A percentile compares a stretch with the other conserved stretches of the same genome.
Conservation (phyloP, 805 yeast species). For the Spencermartinsiella europaea region DNA sequence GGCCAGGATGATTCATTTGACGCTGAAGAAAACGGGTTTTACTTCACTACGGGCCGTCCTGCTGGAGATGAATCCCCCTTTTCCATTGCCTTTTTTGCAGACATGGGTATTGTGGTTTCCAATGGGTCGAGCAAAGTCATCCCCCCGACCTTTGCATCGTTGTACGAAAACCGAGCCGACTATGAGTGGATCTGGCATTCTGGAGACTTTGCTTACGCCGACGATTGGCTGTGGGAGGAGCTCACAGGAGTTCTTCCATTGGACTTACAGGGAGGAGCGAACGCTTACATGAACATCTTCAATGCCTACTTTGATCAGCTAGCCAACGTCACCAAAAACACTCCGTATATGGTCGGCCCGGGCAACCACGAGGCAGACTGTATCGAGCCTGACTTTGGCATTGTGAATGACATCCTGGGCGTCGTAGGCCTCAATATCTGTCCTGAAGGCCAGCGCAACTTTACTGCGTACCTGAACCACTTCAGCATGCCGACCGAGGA, state of each 20-base stretch:
- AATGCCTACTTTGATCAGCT: slow-evolving; percentile 16
- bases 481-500: slow-evolving; percentile 29
- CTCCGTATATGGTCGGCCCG: slow-evolving; percentile 23
- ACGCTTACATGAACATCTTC: slow-evolving; percentile 15
- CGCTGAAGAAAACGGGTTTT: slow-evolving; percentile 4
- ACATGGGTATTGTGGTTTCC: slow-evolving; percentile 11
- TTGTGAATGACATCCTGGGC: neutral
- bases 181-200: slow-evolving; percentile 26
- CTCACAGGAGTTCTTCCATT: neutral
- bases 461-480: slow-evolving; percentile 27
- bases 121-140: slow-evolving; percentile 8
- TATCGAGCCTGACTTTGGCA: slow-evolving; percentile 10
- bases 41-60: slow-evolving; percentile 19
- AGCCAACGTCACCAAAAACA: slow-evolving; percentile 9
- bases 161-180: slow-evolving; percentile 15
- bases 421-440: slow-evolving; percentile 11
- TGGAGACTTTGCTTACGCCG: slow-evolving; percentile 32
- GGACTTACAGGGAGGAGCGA: slow-evolving; percentile 4
- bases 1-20: slow-evolving; percentile 4
- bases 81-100: slow-evolving; percentile 18
- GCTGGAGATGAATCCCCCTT: slow-evolving; percentile 11
- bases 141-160: slow-evolving; percentile 20
- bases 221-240: slow-evolving; percentile 27
- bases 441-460: slow-evolving; percentile 26
- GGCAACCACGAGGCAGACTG: slow-evolving; percentile 24